Evolutionary conservation across 116 monocot genomes (phyloP).

Genomic region (Phalaenopsis hybrid): DNA sequence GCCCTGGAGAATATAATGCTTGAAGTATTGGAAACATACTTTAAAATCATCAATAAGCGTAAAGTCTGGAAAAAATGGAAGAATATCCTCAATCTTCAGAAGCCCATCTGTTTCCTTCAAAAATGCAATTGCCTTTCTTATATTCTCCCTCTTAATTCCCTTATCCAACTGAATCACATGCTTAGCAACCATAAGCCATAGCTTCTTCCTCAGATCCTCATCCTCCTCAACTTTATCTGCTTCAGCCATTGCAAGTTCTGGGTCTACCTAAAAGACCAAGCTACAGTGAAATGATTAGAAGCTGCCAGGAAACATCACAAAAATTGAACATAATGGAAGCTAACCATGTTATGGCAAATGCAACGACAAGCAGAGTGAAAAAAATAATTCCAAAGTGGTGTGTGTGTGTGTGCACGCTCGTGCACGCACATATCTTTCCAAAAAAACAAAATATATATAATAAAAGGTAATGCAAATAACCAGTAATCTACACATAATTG

Average conservation of each 20-base stretch:
- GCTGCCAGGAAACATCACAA: neutral
- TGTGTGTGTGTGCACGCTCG: no score
- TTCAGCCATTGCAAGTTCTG: slow-evolving; percentile 99
- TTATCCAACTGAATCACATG: slow-evolving; percentile 97
- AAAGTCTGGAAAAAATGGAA: slow-evolving; percentile 98
- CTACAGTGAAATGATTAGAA: slow-evolving; percentile 3
- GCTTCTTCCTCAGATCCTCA: slow-evolving; percentile 89
- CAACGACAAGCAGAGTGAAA: neutral
- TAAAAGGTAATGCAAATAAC: neutral
- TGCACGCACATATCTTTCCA: no score
- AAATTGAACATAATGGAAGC: neutral
- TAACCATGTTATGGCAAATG: neutral
- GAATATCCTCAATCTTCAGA: slow-evolving; percentile 95
- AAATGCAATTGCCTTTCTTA: slow-evolving; percentile 95
- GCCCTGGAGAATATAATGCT: neutral
- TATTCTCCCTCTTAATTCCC: slow-evolving; percentile 94
- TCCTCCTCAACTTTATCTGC: slow-evolving; percentile 99
- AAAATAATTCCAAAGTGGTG: neutral
- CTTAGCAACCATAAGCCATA: slow-evolving; percentile 98
- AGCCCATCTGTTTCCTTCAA: slow-evolving; percentile 95
- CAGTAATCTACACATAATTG: neutral
- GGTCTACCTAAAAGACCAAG: slow-evolving; percentile 57
- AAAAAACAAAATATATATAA: no score
- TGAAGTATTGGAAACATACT: slow-evolving; percentile 32
- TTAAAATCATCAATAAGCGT: slow-evolving; percentile 98